phyloP scores from a whole-genome alignment of 2,329 filamentous ascomycete genomes.

The Calonectria multiphialidica region DNA sequence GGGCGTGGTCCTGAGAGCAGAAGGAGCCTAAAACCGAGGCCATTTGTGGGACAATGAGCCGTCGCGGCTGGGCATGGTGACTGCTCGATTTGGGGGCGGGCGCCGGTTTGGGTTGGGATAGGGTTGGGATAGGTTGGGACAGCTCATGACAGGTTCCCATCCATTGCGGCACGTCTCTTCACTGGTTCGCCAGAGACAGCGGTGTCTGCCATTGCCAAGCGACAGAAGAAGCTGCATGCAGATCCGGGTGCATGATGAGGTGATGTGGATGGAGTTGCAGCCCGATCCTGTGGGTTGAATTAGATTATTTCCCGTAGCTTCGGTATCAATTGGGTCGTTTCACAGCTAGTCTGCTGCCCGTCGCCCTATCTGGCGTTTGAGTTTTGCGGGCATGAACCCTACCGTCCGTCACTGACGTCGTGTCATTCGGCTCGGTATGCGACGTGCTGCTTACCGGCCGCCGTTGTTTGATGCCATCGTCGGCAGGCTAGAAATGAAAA shows the following conservation, averaged over 20 bases:
- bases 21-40: not conserved
- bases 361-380: not conserved
- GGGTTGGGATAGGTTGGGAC: not conserved
- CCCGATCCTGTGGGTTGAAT: slow-evolving; percentile 4
- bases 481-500: not conserved
- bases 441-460: not conserved
- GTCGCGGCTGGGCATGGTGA: not conserved
- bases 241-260: slow-evolving; percentile 1
- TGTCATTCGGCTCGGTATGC: not conserved
- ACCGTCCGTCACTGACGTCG: not conserved
- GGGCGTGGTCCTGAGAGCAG: not conserved
- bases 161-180: not conserved
- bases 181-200: not conserved
- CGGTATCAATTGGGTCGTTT: slow-evolving; percentile 3
- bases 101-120: not conserved
- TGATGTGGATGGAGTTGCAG: slow-evolving; percentile 5
- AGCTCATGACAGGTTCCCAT: not conserved
- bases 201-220: not conserved
- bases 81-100: not conserved
- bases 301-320: slow-evolving; percentile 7
- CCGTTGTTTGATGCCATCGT: not conserved
- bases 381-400: not conserved
- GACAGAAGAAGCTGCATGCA: slow-evolving; percentile 7
- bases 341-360: not conserved
- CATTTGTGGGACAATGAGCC: not conserved